These are phyloP conservation scores for Penicillium riverlandense DNA, from an alignment of 495 filamentous ascomycete species.

Conservation along the genomic window DNA sequence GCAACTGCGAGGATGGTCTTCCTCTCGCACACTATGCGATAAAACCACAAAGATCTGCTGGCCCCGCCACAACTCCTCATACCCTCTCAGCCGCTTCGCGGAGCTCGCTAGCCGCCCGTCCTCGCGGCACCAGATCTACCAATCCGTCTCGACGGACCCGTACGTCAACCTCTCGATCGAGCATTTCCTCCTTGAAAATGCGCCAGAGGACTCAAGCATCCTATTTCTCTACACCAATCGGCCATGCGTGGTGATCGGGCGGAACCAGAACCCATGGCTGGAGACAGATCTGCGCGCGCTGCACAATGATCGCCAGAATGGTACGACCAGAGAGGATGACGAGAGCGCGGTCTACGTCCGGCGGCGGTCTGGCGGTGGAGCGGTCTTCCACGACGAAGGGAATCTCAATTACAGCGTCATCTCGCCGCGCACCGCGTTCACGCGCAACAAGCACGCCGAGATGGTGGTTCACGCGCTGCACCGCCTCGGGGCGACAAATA, in stretches of 20 bases:
- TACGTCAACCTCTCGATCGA: constrained; percentile 94
- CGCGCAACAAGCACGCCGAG: constrained; percentile 78
- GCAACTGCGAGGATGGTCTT: no score
- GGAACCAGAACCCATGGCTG: constrained; percentile 96
- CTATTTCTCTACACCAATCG: constrained; percentile 84
- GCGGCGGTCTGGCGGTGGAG: constrained; percentile 78
- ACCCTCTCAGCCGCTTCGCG: constrained; percentile 29
- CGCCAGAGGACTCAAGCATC: constrained; percentile 60
- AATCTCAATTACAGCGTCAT: constrained; percentile 94
- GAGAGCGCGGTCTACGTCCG: constrained; percentile 61
- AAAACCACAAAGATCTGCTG: not conserved
- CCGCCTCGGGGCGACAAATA: constrained; percentile 30
- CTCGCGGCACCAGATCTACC: constrained; percentile 63
- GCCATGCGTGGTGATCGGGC: constrained; percentile 81
- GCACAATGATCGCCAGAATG: constrained; percentile 22
- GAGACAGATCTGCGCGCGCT: constrained; percentile 70
- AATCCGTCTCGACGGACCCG: constrained; percentile 67
- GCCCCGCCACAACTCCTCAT: constrained; percentile 29
- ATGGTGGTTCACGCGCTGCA: constrained; percentile 81
- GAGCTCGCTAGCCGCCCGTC: constrained; percentile 32
- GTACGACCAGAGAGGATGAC: constrained; percentile 9
- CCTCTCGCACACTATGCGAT: no score
- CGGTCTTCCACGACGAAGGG: constrained; percentile 86
- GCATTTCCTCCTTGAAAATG: constrained; percentile 73
- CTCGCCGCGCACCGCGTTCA: constrained; percentile 64